These are phyloP conservation scores for Elaeagnus macrophylla DNA, from an alignment of 306 rosid genomes.

Conservation along the genomic window DNA sequence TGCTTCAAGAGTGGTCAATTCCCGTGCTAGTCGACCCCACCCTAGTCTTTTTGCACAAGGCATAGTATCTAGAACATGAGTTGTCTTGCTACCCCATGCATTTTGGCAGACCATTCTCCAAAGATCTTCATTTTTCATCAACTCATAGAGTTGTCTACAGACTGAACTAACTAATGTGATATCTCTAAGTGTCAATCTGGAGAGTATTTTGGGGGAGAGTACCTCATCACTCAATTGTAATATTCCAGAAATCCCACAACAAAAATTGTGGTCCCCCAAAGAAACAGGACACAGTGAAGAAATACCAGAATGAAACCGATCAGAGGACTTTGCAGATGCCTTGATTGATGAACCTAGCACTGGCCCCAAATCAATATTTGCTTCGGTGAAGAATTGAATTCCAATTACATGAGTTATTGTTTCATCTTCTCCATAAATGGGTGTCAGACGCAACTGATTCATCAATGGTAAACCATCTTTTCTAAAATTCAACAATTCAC, in stretches of 20 bases:
- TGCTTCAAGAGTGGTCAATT: constrained; percentile 94
- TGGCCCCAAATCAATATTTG: constrained; percentile 89
- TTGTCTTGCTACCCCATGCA: constrained; percentile 97
- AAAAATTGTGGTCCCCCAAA: constrained; percentile 66
- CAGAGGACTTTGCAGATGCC: constrained; percentile 57
- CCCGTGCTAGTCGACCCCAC: constrained; percentile 92
- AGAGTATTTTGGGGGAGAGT: constrained; percentile 76
- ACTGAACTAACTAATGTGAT: constrained; percentile 93
- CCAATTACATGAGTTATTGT: constrained; percentile 84
- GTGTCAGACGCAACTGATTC: constrained; percentile 86
- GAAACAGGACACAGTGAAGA: constrained; percentile 50
- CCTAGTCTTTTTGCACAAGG: constrained; percentile 97
- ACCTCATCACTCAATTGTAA: constrained; percentile 94
- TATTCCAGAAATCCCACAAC: constrained; percentile 86
- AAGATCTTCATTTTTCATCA: constrained; percentile 78
- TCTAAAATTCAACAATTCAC: constrained; percentile 91
- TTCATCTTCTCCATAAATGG: constrained; percentile 91
- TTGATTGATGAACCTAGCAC: constrained; percentile 47
- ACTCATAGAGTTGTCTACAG: constrained; percentile 57
- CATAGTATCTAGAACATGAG: constrained; percentile 83
- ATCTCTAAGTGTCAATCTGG: constrained; percentile 87
- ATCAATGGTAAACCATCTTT: constrained; percentile 97
- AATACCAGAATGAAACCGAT: constrained; percentile 48
- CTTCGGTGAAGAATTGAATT: constrained; percentile 83
- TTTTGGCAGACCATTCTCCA: constrained; percentile 99